Percentiles rank a stretch among this genome's conserved stretches.
phyloP scores from a whole-genome alignment of 139 green algal genomes.

The Asterochloris sp. region DNA sequence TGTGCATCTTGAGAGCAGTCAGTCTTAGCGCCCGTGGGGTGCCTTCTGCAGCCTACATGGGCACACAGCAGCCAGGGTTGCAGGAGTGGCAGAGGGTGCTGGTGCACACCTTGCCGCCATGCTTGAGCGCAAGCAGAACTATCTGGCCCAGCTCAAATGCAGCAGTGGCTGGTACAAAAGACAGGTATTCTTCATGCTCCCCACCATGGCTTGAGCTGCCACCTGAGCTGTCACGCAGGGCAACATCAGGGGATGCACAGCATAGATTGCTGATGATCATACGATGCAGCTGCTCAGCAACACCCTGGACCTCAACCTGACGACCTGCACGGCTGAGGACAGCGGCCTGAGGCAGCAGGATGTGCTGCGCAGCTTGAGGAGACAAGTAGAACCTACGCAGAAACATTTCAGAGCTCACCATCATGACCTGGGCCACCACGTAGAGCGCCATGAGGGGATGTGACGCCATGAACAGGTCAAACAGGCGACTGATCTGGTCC shows the following conservation, averaged over 20 bases:
- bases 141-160: neutral
- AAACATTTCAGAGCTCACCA: slow-evolving; percentile 19
- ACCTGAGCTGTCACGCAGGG: neutral
- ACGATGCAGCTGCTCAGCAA: no score
- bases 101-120: no score
- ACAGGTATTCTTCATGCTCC: no score
- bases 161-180: neutral
- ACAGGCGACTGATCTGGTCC: slow-evolving; percentile 62
- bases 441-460: slow-evolving; percentile 94
- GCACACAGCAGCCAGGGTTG: no score
- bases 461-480: slow-evolving; percentile 83
- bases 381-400: no score
- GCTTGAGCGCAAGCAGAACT: no score
- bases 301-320: no score
- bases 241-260: neutral
- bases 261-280: neutral
- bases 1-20: no score
- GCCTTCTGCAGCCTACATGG: no score
- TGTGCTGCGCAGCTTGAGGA: neutral
- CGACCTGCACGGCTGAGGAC: neutral
- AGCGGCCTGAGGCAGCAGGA: neutral
- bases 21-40: no score
- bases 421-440: slow-evolving; percentile 66
- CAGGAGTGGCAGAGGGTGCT: no score
- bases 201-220: no score